Conservation (phyloP, 2,329 filamentous ascomycete genomes). For the Hawksworthiomyces lignivorus region DNA sequence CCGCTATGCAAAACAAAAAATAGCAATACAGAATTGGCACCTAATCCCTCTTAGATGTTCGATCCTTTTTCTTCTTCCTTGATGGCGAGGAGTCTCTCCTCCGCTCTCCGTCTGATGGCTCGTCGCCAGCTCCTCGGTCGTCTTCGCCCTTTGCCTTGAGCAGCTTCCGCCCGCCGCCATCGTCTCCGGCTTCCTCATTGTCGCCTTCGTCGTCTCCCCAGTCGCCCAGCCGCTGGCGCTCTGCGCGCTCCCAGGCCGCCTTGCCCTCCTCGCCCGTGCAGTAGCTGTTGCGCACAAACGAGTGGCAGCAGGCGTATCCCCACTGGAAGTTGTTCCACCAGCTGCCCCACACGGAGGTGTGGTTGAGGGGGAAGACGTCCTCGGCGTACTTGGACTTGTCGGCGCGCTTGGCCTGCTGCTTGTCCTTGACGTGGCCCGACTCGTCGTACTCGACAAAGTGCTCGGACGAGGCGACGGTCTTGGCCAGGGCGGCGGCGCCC, state of each 20-base stretch:
- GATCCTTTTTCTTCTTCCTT: conserved; percentile 4
- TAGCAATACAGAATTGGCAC: neutral
- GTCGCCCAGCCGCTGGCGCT: conserved; percentile 47
- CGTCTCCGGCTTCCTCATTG: neutral
- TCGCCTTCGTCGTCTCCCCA: conserved; percentile 23
- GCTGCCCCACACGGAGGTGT: conserved; percentile 87
- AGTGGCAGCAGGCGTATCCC: conserved; percentile 95
- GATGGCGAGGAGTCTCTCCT: conserved; percentile 1
- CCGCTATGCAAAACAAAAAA: too few relatives aligned
- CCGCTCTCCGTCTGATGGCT: neutral
- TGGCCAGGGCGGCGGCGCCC: conserved; percentile 42
- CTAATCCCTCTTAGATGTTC: neutral
- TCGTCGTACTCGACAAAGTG: conserved; percentile 92
- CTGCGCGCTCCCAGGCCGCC: conserved; percentile 68
- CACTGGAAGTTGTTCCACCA: conserved; percentile 96
- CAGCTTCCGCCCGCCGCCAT: neutral
- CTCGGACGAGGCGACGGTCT: conserved; percentile 72
- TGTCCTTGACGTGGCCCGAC: conserved; percentile 81
- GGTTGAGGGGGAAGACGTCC: conserved; percentile 82
- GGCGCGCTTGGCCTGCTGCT: conserved; percentile 60
- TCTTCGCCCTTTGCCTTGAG: conserved; percentile 5
- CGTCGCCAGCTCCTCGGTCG: neutral
- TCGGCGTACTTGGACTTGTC: conserved; percentile 89
- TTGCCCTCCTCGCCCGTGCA: conserved; percentile 90
- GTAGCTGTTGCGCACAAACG: conserved; percentile 90